Evolutionary conservation across 2,329 filamentous ascomycete species (phyloP), one percentile per base, ranked within the genome.

Genomic region (Penicillium sclerotiorum): DNA sequence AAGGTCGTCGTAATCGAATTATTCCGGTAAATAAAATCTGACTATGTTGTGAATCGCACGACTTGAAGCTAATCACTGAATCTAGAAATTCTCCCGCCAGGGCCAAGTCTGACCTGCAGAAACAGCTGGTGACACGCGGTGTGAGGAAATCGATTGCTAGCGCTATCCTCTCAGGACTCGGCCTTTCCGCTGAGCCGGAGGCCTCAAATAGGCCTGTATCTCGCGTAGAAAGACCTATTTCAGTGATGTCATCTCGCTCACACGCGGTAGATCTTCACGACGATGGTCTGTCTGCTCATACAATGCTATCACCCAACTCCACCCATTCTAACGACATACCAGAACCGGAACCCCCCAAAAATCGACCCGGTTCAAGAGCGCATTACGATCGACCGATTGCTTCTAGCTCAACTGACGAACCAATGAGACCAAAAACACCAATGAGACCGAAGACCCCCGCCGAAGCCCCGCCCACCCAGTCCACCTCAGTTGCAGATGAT

Each of bases 61-160:
- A 15, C 11, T 30, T 30, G 5, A 27, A 13, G 18, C 40, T 60
- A 53, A 63, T 36, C 13, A 15, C n/a, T n/a, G 25, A 37, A 28
- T 21, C 22, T 38, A 90, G 88, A 57, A 85, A 83, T 63, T 91
- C 90, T 1, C 88, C 91, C 13, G 87, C 88, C 57, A 80, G 85
- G 49, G 93, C 92, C 42, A 95, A 96, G 69, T 88, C 88, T 2
- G 92, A 96, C 64, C 76, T 97, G 27, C 94, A 94, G 74, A 88
- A 84, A 66, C 90, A 96, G 71, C 78, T 97, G 52, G 87, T 88
- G 66, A 85, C 84, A 63, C 88, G 89, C 70, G 90, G 90, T 63
- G 90, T 97, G 42, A 84, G 93, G 36, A 90, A 90, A 54, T 87
- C 90, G 12, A 96, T 96, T 63, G 87, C 89, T 55, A 82, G 86